Base-by-base conservation (phyloP, 1,284 basidiomycete genomes). In the Malassezia sp. region DNA sequence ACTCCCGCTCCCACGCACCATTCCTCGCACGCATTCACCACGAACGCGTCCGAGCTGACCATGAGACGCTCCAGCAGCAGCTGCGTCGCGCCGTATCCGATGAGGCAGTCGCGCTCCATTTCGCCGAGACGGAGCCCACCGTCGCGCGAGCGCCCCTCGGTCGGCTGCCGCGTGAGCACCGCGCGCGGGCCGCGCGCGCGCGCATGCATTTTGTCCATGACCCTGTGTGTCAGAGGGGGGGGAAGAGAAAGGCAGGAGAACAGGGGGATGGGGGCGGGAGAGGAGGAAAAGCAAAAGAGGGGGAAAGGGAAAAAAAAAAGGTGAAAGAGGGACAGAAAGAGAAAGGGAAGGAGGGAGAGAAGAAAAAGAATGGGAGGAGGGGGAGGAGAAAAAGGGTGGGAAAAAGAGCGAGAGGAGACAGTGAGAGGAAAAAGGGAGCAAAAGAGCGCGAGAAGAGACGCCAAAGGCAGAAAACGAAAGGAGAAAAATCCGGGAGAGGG, bases 161-260 rank as follows among this genome's bases (percentile, higher is more conserved):
- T 97, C 1, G 93, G 93, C 72, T 99, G 93, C 24, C 93, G 82
- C 2, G 93, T 99, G 38, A 97, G 75, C 12, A 90, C 91, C 5
- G 93, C 93, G 60, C 90, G 82, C 30, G 93, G 93, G 18, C 93
- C 93, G 54, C 93, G 82, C 56, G 67, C 65, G 17, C 67, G 58
- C 2, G 93, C 93, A 65, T 97, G 93, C 93, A 97, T 97, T 77
- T 99, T 97, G 75, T 96, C 90, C 81, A 93, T 85, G 52, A 96
- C 90, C n/a, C n/a, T n/a, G n/a, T n/a, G n/a, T n/a, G n/a, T n/a
- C n/a, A n/a, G n/a, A n/a, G n/a, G n/a, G n/a, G n/a, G n/a, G n/a
- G n/a, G n/a, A n/a, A n/a, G n/a, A n/a, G n/a, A n/a, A 88, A n/a
- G n/a, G n/a, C n/a, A n/a, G n/a, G n/a, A n/a, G n/a, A n/a, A n/a